These are phyloP conservation scores for Hymenoscyphus scutula DNA, from an alignment of 2,329 filamentous ascomycete species.

Conservation along the genomic window DNA sequence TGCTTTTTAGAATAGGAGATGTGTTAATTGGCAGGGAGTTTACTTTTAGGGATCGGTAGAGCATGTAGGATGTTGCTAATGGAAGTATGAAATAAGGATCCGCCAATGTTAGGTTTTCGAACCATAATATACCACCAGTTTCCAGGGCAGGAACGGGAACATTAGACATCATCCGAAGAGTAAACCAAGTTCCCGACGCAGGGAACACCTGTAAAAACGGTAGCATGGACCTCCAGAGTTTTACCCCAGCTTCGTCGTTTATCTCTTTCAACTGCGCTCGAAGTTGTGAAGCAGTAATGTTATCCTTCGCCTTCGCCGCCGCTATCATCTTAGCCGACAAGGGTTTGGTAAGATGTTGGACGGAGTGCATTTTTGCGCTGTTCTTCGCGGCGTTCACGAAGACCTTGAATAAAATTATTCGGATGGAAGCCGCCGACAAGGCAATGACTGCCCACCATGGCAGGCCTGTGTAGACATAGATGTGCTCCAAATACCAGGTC, in stretches of 20 bases:
- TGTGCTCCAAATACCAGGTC: conserved; percentile 75
- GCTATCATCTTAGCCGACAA: conserved; percentile 53
- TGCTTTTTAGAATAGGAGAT: background rate
- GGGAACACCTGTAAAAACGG: conserved; percentile 66
- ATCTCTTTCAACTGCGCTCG: conserved; percentile 50
- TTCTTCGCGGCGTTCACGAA: conserved; percentile 61
- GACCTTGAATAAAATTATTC: conserved; percentile 63
- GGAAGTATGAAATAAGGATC: conserved; percentile 83
- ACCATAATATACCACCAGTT: conserved; percentile 71
- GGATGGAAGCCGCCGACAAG: conserved; percentile 61
- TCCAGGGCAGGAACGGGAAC: conserved; percentile 81
- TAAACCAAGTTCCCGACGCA: conserved; percentile 76
- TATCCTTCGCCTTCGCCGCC: conserved; percentile 42
- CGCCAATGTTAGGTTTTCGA: conserved; percentile 68
- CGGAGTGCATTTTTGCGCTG: conserved; percentile 57
- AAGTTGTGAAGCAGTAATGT: conserved; percentile 44
- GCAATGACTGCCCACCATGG: conserved; percentile 83
- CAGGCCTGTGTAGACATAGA: conserved; percentile 71
- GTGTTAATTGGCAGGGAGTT: background rate
- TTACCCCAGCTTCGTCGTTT: conserved; percentile 54
- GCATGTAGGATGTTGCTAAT: conserved; percentile 51
- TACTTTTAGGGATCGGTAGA: background rate
- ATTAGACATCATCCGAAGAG: conserved; percentile 69
- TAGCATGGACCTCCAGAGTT: conserved; percentile 47
- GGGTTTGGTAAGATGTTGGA: conserved; percentile 57